phyloP scores from a whole-genome alignment of 257 asterid genomes.

The Solanum commersonii region DNA sequence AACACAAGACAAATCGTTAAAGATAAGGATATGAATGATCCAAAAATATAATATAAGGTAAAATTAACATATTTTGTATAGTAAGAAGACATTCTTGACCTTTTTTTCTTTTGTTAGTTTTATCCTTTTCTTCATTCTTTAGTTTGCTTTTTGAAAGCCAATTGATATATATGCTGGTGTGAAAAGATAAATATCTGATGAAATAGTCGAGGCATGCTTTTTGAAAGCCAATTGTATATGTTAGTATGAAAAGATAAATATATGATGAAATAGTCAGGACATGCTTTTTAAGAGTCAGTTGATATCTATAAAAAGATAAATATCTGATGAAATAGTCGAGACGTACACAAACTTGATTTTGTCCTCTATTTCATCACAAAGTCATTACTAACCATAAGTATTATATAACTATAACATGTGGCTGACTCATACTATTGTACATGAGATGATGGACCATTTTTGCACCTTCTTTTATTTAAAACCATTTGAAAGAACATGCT shows the following conservation, averaged over 20 bases:
- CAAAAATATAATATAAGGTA: neutral
- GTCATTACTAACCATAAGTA: constrained; percentile 5
- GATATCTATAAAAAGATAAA: neutral
- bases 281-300: rapidly evolving
- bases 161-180: neutral
- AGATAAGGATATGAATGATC: neutral
- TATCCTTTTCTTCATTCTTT: neutral
- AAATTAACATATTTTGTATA: neutral
- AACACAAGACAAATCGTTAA: neutral
- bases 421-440: constrained; percentile 30
- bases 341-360: rapidly evolving
- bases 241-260: neutral
- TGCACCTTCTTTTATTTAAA: neutral
- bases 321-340: neutral
- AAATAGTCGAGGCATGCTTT: neutral
- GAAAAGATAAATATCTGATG: neutral
- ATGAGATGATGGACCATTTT: constrained; percentile 19
- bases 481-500: neutral
- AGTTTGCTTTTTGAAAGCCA: neutral
- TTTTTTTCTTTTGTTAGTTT: neutral
- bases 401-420: constrained; percentile 32
- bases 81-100: neutral
- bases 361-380: neutral
- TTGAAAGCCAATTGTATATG: neutral
- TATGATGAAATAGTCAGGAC: neutral